Evolutionary conservation across 257 asterid genomes (phyloP).

Genomic region (Solanum paucissectum): DNA sequence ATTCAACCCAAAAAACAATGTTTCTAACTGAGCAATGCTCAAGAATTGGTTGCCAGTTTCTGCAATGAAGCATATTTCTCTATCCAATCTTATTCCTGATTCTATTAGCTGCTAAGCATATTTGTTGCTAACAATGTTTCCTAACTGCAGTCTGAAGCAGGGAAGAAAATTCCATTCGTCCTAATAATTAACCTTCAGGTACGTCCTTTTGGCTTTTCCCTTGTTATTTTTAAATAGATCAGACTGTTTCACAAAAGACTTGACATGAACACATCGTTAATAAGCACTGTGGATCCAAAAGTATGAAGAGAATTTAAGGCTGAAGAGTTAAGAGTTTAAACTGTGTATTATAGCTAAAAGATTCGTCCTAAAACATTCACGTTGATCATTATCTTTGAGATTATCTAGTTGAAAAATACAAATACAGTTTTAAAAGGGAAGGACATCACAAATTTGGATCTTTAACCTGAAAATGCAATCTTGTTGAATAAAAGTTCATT

Average conservation of each 20-base stretch:
- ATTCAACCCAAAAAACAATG: background rate
- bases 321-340: background rate
- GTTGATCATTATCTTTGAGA: background rate
- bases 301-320: background rate
- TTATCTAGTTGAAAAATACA: background rate
- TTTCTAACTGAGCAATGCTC: background rate
- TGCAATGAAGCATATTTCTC: background rate
- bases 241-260: background rate
- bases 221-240: background rate
- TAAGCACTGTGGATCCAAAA: background rate
- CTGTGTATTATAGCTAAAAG: background rate
- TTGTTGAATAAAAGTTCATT: background rate
- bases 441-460: background rate
- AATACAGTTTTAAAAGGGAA: background rate
- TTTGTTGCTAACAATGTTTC: slow-evolving; percentile 12
- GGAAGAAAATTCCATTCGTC: slow-evolving; percentile 75
- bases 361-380: background rate
- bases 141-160: slow-evolving; percentile 64
- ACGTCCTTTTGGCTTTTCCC: slow-evolving; percentile 3
- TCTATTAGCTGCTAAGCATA: background rate
- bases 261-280: background rate
- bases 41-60: background rate
- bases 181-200: slow-evolving; percentile 87
- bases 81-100: background rate
- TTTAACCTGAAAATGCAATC: background rate